Conservation (phyloP, 2,329 filamentous ascomycete species). For the Apiospora saccharicola region DNA sequence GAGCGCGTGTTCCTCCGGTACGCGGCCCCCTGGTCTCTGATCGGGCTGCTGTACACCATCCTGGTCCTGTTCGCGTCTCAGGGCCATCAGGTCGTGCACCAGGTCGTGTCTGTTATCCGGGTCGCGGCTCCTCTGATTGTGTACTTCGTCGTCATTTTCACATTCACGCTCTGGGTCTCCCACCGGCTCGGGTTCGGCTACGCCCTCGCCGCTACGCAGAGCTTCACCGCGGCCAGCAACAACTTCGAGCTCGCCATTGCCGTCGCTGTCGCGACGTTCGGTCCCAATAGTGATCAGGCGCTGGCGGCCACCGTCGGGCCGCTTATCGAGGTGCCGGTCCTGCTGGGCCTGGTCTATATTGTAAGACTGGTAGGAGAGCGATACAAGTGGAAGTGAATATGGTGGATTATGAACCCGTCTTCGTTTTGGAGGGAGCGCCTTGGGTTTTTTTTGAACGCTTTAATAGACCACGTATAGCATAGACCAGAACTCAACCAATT, state of each 20-base stretch:
- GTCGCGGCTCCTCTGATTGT: constrained; percentile 83
- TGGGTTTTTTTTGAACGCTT: too few relatives aligned
- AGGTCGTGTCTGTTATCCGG: constrained; percentile 82
- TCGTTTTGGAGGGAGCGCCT: too few relatives aligned
- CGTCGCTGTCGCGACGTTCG: constrained; percentile 83
- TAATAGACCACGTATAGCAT: not conserved
- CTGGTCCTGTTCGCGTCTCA: constrained; percentile 86
- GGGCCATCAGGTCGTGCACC: constrained; percentile 77
- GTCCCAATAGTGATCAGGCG: constrained; percentile 79
- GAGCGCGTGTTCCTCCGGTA: constrained; percentile 73
- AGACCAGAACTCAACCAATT: not conserved
- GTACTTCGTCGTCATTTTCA: constrained; percentile 82
- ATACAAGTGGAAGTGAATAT: constrained; percentile 58
- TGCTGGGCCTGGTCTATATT: constrained; percentile 79
- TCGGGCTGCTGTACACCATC: constrained; percentile 88
- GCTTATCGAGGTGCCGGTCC: constrained; percentile 84
- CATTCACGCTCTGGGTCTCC: constrained; percentile 68
- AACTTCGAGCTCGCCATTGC: constrained; percentile 94
- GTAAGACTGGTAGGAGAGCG: constrained; percentile 65
- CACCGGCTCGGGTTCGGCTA: constrained; percentile 78
- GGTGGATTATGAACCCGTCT: too few relatives aligned
- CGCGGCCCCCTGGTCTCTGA: constrained; percentile 76
- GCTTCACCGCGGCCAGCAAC: constrained; percentile 89
- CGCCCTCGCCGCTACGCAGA: constrained; percentile 74
- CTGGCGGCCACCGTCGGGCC: constrained; percentile 85